These are phyloP conservation scores for Geotrichum restrictum DNA, from an alignment of 1,139 yeast species.

Conservation along the genomic window DNA sequence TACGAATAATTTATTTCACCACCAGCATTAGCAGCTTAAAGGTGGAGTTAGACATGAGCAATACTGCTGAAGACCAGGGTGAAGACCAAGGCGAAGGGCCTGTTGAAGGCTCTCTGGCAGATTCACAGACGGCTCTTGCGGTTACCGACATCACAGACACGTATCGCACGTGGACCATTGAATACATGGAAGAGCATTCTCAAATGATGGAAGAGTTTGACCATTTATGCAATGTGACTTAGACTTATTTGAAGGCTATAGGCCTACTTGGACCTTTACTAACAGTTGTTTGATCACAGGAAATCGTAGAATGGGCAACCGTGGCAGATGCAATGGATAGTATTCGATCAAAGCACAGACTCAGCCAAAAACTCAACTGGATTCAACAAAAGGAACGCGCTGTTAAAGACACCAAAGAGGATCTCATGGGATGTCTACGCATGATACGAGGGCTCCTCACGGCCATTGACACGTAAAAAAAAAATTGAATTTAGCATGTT, in stretches of 20 bases:
- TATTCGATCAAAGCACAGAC: conserved; percentile 16
- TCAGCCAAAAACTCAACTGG: conserved; percentile 20
- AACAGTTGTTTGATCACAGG: conserved; percentile 13
- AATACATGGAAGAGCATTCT: conserved; percentile 18
- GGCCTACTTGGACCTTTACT: neutral
- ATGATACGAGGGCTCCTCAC: conserved; percentile 20
- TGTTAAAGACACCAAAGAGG: conserved; percentile 14
- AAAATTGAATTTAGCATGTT: too few relatives aligned
- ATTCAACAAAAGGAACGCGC: conserved; percentile 16
- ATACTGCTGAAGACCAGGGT: too few relatives aligned
- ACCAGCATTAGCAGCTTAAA: too few relatives aligned
- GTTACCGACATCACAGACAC: conserved; percentile 12
- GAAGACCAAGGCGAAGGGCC: too few relatives aligned
- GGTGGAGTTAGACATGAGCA: too few relatives aligned
- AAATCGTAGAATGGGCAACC: conserved; percentile 20
- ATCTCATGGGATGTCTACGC: conserved; percentile 16
- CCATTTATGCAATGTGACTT: conserved; percentile 15
- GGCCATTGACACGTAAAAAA: conserved; percentile 11
- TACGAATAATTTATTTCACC: too few relatives aligned
- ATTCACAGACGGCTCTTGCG: neutral
- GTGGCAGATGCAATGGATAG: conserved; percentile 22
- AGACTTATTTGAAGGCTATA: neutral
- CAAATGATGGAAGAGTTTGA: conserved; percentile 19
- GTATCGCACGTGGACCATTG: conserved; percentile 15
- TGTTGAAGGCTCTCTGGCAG: too few relatives aligned